Conservation (phyloP, 2,329 filamentous ascomycete genomes). For the Aspergillus sp. region DNA sequence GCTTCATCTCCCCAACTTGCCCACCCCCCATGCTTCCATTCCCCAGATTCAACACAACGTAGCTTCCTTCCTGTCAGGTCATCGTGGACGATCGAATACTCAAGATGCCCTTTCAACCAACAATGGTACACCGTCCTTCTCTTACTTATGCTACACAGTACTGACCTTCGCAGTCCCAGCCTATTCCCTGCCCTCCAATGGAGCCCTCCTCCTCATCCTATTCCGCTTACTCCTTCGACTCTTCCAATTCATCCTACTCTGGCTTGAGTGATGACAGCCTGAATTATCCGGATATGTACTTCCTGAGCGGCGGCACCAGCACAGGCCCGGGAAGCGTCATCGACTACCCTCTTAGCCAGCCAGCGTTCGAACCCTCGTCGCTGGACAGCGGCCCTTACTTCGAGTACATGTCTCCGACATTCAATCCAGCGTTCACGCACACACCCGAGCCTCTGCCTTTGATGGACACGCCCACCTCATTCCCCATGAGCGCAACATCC, state of each 20-base stretch:
- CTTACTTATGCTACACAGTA: not conserved
- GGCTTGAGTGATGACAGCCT: conserved; percentile 20
- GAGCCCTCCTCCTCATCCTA: conserved; percentile 23
- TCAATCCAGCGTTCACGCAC: conserved; percentile 15
- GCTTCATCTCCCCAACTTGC: conserved; percentile 7
- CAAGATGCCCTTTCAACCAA: conserved; percentile 14
- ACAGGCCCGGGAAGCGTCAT: not conserved
- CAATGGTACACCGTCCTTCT: conserved; percentile 10
- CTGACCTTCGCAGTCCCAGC: conserved; percentile 11
- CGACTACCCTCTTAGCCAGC: conserved; percentile 13
- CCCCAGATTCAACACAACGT: conserved; percentile 1
- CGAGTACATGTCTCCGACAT: conserved; percentile 1
- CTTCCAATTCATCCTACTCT: conserved; percentile 19
- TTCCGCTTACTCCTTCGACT: conserved; percentile 12
- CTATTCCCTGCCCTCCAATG: conserved; percentile 22
- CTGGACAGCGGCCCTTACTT: conserved; percentile 11
- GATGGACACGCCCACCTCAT: conserved; percentile 12
- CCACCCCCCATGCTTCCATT: conserved; percentile 8
- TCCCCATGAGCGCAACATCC: conserved; percentile 5
- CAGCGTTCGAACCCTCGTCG: conserved; percentile 14
- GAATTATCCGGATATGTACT: conserved; percentile 19
- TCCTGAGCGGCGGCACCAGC: conserved; percentile 1
- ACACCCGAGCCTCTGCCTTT: conserved; percentile 13
- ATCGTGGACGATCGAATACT: conserved; percentile 6
- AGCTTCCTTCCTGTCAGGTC: conserved; percentile 1